These are phyloP conservation scores for Hygrophoropsis aurantiaca DNA, from an alignment of 768 basidiomycete genomes.

Conservation along the genomic window DNA sequence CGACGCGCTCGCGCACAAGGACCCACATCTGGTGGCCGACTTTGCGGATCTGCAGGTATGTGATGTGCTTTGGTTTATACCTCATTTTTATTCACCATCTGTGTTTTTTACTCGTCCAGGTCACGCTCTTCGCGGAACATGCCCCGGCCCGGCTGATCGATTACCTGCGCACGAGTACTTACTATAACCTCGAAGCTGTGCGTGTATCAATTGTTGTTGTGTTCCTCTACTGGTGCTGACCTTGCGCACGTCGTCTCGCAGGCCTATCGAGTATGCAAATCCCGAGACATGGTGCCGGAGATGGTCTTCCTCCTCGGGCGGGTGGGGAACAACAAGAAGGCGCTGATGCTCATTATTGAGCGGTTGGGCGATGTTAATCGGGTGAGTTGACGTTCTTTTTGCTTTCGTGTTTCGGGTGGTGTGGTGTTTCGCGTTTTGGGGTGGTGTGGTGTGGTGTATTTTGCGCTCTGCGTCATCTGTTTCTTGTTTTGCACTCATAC, in stretches of 20 bases:
- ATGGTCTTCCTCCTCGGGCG: constrained; percentile 97
- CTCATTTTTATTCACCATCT: no score
- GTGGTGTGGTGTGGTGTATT: no score
- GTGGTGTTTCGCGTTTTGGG: no score
- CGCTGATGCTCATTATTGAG: constrained; percentile 92
- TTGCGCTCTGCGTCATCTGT: no score
- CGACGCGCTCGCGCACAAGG: constrained; percentile 85
- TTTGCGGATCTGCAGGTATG: constrained; percentile 86
- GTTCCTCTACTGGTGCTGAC: background rate
- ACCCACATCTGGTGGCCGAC: constrained; percentile 72
- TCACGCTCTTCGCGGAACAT: constrained; percentile 90
- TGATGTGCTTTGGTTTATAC: background rate
- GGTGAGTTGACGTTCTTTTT: constrained; percentile 41
- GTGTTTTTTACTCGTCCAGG: constrained; percentile 49
- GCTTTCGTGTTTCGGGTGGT: background rate
- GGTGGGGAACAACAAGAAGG: constrained; percentile 98
- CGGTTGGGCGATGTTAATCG: constrained; percentile 89
- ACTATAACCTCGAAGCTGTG: constrained; percentile 87
- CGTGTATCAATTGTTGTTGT: constrained; percentile 9
- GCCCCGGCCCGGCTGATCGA: constrained; percentile 79
- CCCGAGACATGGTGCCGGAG: constrained; percentile 85
- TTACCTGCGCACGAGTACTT: constrained; percentile 87
- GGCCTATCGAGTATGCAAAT: constrained; percentile 86
- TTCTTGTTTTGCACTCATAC: no score
- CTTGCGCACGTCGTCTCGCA: constrained; percentile 26